Conservation (phyloP, 2,329 filamentous ascomycete genomes). For the Aspergillus sergii region DNA sequence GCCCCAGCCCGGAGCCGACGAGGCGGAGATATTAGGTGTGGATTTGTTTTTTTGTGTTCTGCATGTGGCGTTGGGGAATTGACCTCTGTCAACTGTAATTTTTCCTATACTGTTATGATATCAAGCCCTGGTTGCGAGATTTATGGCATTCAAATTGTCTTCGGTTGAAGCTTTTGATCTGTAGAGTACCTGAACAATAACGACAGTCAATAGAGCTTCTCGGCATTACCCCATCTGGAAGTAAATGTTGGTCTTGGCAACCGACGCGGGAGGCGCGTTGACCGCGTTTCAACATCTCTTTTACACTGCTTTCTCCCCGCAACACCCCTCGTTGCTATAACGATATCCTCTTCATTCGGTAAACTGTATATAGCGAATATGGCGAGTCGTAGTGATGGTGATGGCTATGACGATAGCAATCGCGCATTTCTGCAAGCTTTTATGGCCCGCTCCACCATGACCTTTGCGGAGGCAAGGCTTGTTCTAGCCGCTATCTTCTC, state of each 20-base stretch:
- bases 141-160: constrained; percentile 15
- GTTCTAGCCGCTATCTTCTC: constrained; percentile 77
- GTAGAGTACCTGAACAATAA: neutral
- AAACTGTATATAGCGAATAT: constrained; percentile 4
- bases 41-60: constrained; percentile 20
- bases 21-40: constrained; percentile 66
- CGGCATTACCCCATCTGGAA: neutral
- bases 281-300: neutral
- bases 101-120: constrained; percentile 30
- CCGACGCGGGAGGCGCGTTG: neutral
- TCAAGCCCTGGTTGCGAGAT: constrained; percentile 25
- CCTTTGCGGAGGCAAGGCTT: constrained; percentile 70
- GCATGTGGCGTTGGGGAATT: constrained; percentile 25
- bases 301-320: neutral
- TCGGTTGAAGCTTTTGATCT: neutral
- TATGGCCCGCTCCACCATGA: constrained; percentile 75
- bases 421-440: constrained; percentile 91
- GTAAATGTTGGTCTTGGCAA: constrained; percentile 2
- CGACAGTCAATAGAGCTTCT: neutral
- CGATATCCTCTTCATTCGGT: neutral
- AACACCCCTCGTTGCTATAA: neutral
- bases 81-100: constrained; percentile 19
- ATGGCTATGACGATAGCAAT: constrained; percentile 65
- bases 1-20: constrained; percentile 82
- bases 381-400: constrained; percentile 21